phyloP scores from a whole-genome alignment of 75 land plant genomes.

The Adiantum capillusveneris region DNA sequence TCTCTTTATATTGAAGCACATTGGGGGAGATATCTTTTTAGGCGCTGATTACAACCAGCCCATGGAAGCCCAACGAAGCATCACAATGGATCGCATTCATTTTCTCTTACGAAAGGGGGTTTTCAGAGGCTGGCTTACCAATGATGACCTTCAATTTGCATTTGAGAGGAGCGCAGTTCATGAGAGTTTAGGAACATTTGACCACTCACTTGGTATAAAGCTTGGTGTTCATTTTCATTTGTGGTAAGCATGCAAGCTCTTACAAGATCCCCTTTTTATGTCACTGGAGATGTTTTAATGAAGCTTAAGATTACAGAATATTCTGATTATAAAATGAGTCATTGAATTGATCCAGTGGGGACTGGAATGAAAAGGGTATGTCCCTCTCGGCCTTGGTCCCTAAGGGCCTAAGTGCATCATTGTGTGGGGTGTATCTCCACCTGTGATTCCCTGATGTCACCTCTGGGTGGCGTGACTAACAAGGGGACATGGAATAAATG shows the following conservation, averaged over 20 bases:
- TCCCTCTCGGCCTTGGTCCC: no score
- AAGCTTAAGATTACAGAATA: no score
- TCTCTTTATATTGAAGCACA: conserved; percentile 41
- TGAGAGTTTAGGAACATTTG: conserved; percentile 54
- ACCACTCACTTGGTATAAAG: conserved; percentile 69
- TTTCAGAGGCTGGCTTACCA: conserved; percentile 64
- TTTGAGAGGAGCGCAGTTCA: conserved; percentile 34
- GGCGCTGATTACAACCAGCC: conserved; percentile 65
- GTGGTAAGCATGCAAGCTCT: conserved; percentile 38
- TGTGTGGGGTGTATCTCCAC: no score
- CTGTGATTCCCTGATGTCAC: no score
- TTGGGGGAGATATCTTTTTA: conserved; percentile 33
- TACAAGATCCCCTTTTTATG: no score
- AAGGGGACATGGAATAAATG: no score
- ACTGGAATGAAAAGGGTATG: no score
- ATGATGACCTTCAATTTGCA: conserved; percentile 23
- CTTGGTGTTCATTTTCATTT: conserved; percentile 69
- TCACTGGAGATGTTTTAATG: no score
- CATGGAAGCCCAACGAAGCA: conserved; percentile 82
- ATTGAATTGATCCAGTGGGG: no score
- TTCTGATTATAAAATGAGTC: no score
- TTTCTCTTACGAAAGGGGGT: conserved; percentile 47
- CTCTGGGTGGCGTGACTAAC: no score
- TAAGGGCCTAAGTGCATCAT: no score
- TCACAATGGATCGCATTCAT: conserved; percentile 61